A percentile compares a stretch with the other conserved stretches of the same genome.
Evolutionary conservation across 345 rosid species (phyloP).

Genomic region (Hevea brasiliensis): DNA sequence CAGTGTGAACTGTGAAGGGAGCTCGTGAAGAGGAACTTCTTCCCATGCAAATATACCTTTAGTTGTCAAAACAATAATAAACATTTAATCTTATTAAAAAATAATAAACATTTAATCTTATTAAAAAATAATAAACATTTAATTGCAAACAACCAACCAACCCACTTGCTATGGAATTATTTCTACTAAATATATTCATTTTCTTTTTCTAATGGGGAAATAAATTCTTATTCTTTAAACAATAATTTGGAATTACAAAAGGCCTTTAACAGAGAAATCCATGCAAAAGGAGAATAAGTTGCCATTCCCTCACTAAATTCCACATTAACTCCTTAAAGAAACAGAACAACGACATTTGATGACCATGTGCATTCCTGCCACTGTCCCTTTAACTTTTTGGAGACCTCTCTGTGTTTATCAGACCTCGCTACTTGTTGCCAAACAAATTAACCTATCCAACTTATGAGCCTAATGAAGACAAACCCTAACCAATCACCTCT

Average conservation of each 20-base stretch:
- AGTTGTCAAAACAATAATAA: too few species aligned
- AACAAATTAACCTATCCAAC: conserved; percentile 24
- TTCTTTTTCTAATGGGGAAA: too few species aligned
- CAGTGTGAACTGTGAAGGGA: too few species aligned
- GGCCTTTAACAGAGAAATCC: conserved; percentile 26
- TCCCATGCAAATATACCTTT: too few species aligned
- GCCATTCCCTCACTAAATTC: conserved; percentile 35
- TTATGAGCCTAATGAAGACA: conserved; percentile 34
- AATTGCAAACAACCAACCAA: conserved; percentile 19
- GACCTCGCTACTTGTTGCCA: conserved; percentile 26
- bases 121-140: conserved; percentile 31
- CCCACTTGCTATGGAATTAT: conserved; percentile 34
- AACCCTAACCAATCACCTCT: conserved; percentile 32
- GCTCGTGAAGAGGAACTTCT: too few species aligned
- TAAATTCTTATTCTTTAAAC: conserved; percentile 37
- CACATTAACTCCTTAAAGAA: conserved; percentile 25
- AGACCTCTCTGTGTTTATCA: background rate
- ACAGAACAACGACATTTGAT: conserved; percentile 40
- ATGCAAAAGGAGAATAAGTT: conserved; percentile 30
- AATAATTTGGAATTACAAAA: conserved; percentile 39
- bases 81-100: too few species aligned
- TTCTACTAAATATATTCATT: too few species aligned
- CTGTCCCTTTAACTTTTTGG: conserved; percentile 5
- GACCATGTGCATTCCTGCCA: conserved; percentile 55
- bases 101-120: too few species aligned